These are phyloP conservation scores for Ceratobasidium sp. DNA, from an alignment of 1,284 basidiomycete genomes.

Conservation along the genomic window DNA sequence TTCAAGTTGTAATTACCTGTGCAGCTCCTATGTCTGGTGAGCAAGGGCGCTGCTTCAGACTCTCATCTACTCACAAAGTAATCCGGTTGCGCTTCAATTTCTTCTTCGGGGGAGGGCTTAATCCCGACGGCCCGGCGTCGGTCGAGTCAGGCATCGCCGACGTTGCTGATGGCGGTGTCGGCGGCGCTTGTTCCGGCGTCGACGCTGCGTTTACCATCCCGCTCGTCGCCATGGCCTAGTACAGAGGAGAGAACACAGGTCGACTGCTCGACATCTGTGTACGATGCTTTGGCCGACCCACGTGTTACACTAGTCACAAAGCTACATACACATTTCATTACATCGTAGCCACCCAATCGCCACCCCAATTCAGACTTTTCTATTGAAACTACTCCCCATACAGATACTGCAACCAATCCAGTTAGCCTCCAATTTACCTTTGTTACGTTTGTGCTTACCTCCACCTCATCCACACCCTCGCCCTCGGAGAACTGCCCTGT, in stretches of 20 bases:
- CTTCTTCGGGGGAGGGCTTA: slow-evolving; percentile 40
- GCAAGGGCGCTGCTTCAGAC: slow-evolving; percentile 12
- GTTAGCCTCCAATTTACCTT: background rate
- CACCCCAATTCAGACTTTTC: too few species aligned
- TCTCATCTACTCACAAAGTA: slow-evolving; percentile 41
- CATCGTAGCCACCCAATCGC: background rate
- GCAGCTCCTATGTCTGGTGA: slow-evolving; percentile 36
- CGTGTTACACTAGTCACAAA: slow-evolving; percentile 26
- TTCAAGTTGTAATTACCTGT: slow-evolving; percentile 26
- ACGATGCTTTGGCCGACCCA: slow-evolving; percentile 32
- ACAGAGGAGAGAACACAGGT: slow-evolving; percentile 15
- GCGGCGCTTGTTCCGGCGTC: slow-evolving; percentile 17
- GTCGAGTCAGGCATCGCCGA: slow-evolving; percentile 12
- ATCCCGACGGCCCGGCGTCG: slow-evolving; percentile 3
- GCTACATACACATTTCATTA: slow-evolving; percentile 16
- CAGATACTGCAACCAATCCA: slow-evolving; percentile 57
- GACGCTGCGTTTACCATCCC: slow-evolving; percentile 14
- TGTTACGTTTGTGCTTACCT: slow-evolving; percentile 52
- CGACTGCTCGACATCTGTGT: slow-evolving; percentile 34
- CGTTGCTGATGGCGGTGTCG: slow-evolving; percentile 13
- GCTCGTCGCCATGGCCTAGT: slow-evolving; percentile 32
- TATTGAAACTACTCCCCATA: slow-evolving; percentile 51
- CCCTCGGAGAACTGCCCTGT: slow-evolving; percentile 72
- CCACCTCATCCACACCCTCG: slow-evolving; percentile 77
- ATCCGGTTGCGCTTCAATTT: slow-evolving; percentile 38